Base-by-base conservation (phyloP, 306 rosid species). In the Cucurbita ficifolia region DNA sequence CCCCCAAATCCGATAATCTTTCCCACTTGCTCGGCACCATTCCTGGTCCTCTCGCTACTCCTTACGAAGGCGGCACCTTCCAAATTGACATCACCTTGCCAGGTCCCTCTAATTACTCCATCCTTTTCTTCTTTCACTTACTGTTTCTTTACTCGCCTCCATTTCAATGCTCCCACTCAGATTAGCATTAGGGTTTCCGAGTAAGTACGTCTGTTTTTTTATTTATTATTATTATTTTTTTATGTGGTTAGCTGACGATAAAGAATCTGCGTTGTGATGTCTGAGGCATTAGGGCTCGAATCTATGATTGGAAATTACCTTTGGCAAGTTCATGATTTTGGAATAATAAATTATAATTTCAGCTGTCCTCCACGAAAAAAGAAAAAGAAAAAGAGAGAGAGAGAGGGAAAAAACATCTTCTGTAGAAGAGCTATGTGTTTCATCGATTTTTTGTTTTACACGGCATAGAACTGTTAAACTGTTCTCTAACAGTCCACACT, bases 31-130 rank as follows among this genome's bases (percentile, higher is more conserved):
- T 83, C 67, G 99, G 99, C 10, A 87, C 84, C 83, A 94, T 94
- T 80, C 92, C 97, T 51, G 99, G 99, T 13, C 99, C 99, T 16
- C 0, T 77, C 7, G 90, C 88, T 3, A 89, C 97, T 19, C 99
- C 99, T 7, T 94, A 94, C 17, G 99, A 91, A 64, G 97, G 96
- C 10, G 99, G 99, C 35, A 79, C 81, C 74, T 94, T 94, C 78
- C 88, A 89, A 81, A 94, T 94, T 82, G 97, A 94, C 9, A 94
- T 94, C 85, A 75, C 87, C n/a, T 71, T 94, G 71, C 95, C 99
- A 33, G 96, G 99, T 94, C 16, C 18, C 63, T 61, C 16, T 17
- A 1, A 7, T 22, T 24, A 2, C 62, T 11, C 56, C 40, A 59
- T 57, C 33, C 21, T 51, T 9, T 51, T 21, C 64, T 16, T 10